phyloP scores from a whole-genome alignment of 345 rosid genomes.

The Aurinia saxatilis region DNA sequence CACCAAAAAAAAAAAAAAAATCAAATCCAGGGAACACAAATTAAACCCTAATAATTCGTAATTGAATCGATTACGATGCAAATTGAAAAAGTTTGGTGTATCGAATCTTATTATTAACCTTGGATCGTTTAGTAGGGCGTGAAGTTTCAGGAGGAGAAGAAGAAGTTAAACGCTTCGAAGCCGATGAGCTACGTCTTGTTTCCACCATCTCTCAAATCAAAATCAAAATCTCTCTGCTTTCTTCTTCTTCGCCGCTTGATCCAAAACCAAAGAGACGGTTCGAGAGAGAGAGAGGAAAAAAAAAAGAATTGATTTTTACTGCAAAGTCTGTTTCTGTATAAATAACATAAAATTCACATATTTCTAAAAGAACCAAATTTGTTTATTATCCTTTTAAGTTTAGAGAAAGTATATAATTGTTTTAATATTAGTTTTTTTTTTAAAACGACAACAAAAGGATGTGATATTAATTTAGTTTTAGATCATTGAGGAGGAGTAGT shows the following conservation, averaged over 20 bases:
- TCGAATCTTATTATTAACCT: conserved; percentile 48
- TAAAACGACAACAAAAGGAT: too few relatives aligned
- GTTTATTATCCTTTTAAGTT: background rate
- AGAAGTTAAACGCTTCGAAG: conserved; percentile 55
- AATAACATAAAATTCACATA: too few relatives aligned
- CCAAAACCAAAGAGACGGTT: conserved; percentile 25
- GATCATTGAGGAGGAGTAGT: too few relatives aligned
- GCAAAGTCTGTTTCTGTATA: background rate
- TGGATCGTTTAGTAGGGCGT: conserved; percentile 59
- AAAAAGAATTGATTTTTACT: conserved; percentile 6
- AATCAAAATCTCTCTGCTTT: too few relatives aligned
- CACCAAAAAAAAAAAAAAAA: too few relatives aligned
- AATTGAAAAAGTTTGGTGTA: background rate
- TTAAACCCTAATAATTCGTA: background rate
- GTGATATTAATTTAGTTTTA: too few relatives aligned
- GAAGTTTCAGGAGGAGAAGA: conserved; percentile 31
- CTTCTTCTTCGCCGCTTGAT: conserved; percentile 32
- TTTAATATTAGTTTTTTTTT: too few relatives aligned
- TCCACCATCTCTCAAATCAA: conserved; percentile 94
- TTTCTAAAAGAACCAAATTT: too few relatives aligned
- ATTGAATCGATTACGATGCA: background rate
- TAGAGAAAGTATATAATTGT: too few relatives aligned
- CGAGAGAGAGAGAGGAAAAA: background rate
- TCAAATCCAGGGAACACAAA: too few relatives aligned
- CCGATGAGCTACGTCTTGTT: conserved; percentile 78